A percentile compares a stretch with the other conserved stretches of the same genome.
phyloP scores from a whole-genome alignment of 2,329 filamentous ascomycete genomes.

The Fusarium sp. region DNA sequence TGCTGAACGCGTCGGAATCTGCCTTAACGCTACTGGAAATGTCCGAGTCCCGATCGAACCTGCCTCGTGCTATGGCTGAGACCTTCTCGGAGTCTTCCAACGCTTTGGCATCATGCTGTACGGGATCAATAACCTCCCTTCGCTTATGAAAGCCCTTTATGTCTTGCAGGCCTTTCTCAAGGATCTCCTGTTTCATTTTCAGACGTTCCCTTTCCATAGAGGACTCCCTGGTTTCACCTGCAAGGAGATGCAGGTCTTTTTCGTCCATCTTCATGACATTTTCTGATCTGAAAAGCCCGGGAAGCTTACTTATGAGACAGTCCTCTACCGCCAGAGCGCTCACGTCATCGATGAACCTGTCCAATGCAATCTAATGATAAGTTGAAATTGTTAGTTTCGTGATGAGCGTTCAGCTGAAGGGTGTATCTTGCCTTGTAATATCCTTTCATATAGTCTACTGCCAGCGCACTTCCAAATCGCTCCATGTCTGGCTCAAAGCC shows the following conservation, averaged over 20 bases:
- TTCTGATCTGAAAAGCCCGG: not conserved
- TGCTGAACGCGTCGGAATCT: not conserved
- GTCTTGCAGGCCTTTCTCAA: not conserved
- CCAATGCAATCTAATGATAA: constrained; percentile 7
- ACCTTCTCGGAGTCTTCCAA: not conserved
- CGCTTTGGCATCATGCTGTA: not conserved
- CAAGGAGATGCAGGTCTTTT: not conserved
- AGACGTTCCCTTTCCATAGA: not conserved
- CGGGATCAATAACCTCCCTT: not conserved
- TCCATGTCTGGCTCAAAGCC: constrained; percentile 44
- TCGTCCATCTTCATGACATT: not conserved
- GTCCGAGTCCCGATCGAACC: not conserved
- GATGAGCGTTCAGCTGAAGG: accelerated
- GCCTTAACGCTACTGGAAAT: accelerated
- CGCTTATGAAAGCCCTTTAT: not conserved
- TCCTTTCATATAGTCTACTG: constrained; percentile 54
- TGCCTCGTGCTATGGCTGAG: not conserved
- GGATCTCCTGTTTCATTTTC: not conserved
- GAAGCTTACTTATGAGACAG: constrained; percentile 1
- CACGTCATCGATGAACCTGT: constrained; percentile 25
- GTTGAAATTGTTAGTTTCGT: not conserved
- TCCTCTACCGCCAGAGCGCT: not conserved
- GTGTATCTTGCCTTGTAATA: constrained; percentile 54
- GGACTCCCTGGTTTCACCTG: not conserved
- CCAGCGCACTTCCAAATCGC: constrained; percentile 43